Base-by-base conservation (phyloP, 441 rosid species). In the Eruca vesicaria region DNA sequence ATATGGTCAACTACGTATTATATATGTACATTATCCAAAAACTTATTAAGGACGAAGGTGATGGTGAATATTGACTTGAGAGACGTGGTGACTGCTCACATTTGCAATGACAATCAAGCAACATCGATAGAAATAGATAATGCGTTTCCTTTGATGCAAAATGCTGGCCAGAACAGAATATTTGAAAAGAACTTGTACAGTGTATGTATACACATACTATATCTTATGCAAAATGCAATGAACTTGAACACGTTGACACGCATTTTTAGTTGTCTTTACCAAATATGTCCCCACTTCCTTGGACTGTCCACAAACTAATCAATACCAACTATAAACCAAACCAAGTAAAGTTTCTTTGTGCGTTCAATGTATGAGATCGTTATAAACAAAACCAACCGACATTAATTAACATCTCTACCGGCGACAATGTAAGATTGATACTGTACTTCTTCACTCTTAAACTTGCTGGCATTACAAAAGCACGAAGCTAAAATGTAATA, bases 281-380 rank as follows among this genome's bases (percentile, higher is more conserved):
- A 36, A 35, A 50, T 9, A 62, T 28, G 80, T 69, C 80, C 80
- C 80, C 75, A 76, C 67, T 32, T 70, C 9, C 48, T 57, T 69
- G 61, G 52, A 21, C 11, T 21, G 31, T 56, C 41, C 53, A 21
- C 19, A 26, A 55, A 5, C 38, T 63, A 55, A 69, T 70, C 66
- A 69, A 63, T 69, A 21, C 38, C 79, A 69, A 69, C 36, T 69
- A 63, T 4, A 63, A 64, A 70, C 66, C 61, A 69, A 63, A 41
- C 41, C 35, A 19, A n/a, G 55, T 48, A 16, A 20, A 35, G 60
- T 32, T 8, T 43, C 21, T 48, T 16, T 48, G 55, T 3, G 55
- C 3, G 21, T 16, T 48, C 10, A 48, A 16, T 48, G 55, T 35
- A 32, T 26, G 14, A 7, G 11, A 7, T 12, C 14, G 23, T 16